Evolutionary conservation across 768 basidiomycete species (phyloP).

Genomic region (Paxillus rubicundulus): DNA sequence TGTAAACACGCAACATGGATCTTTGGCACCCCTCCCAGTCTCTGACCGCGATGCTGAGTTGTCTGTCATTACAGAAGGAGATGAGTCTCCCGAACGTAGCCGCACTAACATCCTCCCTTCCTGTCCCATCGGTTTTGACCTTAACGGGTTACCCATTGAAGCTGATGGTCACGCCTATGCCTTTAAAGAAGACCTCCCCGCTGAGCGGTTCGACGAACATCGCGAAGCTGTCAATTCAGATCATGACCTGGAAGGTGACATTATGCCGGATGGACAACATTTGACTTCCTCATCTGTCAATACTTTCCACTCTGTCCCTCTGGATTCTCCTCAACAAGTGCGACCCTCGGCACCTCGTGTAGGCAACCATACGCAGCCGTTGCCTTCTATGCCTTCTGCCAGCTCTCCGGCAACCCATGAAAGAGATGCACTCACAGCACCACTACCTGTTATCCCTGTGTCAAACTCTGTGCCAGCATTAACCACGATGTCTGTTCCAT

Average conservation of each 20-base stretch:
- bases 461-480: conserved; percentile 7
- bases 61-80: conserved; percentile 72
- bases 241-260: conserved; percentile 6
- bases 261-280: conserved; percentile 15
- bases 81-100: conserved; percentile 51
- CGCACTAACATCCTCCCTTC: not conserved
- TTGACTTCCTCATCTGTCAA: conserved; percentile 30
- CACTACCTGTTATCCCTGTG: conserved; percentile 17
- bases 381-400: conserved; percentile 9
- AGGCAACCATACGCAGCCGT: conserved; percentile 17
- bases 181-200: not conserved
- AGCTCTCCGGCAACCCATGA: conserved; percentile 6
- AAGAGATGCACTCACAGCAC: conserved; percentile 23
- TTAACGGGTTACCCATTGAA: not conserved
- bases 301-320: conserved; percentile 38
- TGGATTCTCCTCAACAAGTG: conserved; percentile 33
- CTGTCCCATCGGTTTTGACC: not conserved
- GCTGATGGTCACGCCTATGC: not conserved
- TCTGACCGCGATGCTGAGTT: conserved; percentile 42
- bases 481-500: conserved; percentile 31
- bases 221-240: not conserved
- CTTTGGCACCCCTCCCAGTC: conserved; percentile 17
- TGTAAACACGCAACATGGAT: not conserved
- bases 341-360: not conserved
- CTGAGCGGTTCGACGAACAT: not conserved